A percentile compares a stretch with the other conserved stretches of the same genome.
These are phyloP conservation scores for Penicillium roqueforti DNA, from an alignment of 495 filamentous ascomycete genomes.

Conservation along the genomic window DNA sequence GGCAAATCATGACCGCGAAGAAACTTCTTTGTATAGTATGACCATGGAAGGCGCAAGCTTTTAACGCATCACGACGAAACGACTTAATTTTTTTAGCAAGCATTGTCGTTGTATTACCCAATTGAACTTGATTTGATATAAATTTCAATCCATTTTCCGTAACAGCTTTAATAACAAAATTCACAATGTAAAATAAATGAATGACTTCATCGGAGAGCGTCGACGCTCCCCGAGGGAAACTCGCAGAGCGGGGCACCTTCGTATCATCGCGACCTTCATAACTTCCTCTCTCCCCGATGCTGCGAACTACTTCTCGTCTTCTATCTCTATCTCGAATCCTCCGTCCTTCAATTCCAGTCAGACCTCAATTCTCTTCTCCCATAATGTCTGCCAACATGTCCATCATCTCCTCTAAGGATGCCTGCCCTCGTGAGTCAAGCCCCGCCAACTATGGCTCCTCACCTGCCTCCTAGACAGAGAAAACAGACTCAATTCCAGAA, in stretches of 20 bases:
- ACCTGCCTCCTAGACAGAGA: background rate
- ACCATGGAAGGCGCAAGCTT: slow-evolving; percentile 11
- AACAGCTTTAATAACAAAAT: background rate
- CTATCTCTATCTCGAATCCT: slow-evolving; percentile 21
- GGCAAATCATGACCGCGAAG: slow-evolving; percentile 9
- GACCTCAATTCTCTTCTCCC: slow-evolving; percentile 3
- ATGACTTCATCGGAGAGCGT: slow-evolving; percentile 12
- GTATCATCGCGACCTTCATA: slow-evolving; percentile 12
- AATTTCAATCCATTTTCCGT: background rate
- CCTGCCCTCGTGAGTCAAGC: slow-evolving; percentile 44
- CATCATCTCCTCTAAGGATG: slow-evolving; percentile 40
- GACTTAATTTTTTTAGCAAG: slow-evolving; percentile 8
- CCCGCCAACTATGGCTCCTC: background rate
- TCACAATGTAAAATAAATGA: background rate
- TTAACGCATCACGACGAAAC: slow-evolving; percentile 18
- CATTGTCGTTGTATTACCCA: slow-evolving; percentile 1
- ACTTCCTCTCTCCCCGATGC: slow-evolving; percentile 21
- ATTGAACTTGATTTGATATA: background rate
- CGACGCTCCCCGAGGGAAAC: slow-evolving; percentile 30
- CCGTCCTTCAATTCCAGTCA: slow-evolving; percentile 6
- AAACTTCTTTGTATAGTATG: slow-evolving; percentile 7
- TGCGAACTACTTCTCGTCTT: slow-evolving; percentile 27
- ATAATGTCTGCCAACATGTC: slow-evolving; percentile 39
- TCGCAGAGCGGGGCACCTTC: slow-evolving; percentile 12
- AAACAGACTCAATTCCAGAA: background rate